Evolutionary conservation across 768 basidiomycete genomes (phyloP).

Genomic region (Russula griseocarnosa): DNA sequence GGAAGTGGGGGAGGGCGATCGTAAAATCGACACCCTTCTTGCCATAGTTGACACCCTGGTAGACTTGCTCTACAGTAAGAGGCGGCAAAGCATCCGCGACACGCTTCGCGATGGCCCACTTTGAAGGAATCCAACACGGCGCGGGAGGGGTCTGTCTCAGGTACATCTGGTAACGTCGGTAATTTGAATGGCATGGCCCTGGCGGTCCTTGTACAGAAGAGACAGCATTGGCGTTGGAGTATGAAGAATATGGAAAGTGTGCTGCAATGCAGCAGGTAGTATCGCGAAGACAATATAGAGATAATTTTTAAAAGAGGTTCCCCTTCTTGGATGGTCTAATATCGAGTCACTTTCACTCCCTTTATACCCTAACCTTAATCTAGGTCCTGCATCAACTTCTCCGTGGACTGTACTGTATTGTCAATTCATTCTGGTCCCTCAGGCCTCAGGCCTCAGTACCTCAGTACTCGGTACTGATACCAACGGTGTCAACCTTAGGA

Average conservation of each 20-base stretch:
- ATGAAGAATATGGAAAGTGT: neutral
- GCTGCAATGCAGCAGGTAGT: conserved; percentile 22
- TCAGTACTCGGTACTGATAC: no score
- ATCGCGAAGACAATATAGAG: conserved; percentile 4
- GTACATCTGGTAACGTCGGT: conserved; percentile 41
- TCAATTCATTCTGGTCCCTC: no score
- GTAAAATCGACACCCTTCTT: conserved; percentile 95
- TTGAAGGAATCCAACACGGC: conserved; percentile 75
- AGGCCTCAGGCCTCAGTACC: no score
- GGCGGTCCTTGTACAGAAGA: neutral
- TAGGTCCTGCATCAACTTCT: neutral
- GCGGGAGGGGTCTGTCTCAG: conserved; percentile 56
- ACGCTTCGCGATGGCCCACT: conserved; percentile 71
- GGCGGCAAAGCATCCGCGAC: conserved; percentile 60
- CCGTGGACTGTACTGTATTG: no score
- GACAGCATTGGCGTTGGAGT: neutral
- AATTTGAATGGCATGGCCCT: conserved; percentile 22
- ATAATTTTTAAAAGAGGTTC: conserved; percentile 15
- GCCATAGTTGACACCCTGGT: conserved; percentile 80
- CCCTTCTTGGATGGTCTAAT: neutral
- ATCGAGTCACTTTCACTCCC: no score
- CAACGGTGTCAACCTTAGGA: no score
- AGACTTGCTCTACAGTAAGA: conserved; percentile 72
- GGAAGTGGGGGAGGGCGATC: conserved; percentile 87
- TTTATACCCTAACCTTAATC: conserved; percentile 18